Evolutionary conservation across 1,284 basidiomycete genomes (phyloP).

Genomic region (Apiotrichum gracile): DNA sequence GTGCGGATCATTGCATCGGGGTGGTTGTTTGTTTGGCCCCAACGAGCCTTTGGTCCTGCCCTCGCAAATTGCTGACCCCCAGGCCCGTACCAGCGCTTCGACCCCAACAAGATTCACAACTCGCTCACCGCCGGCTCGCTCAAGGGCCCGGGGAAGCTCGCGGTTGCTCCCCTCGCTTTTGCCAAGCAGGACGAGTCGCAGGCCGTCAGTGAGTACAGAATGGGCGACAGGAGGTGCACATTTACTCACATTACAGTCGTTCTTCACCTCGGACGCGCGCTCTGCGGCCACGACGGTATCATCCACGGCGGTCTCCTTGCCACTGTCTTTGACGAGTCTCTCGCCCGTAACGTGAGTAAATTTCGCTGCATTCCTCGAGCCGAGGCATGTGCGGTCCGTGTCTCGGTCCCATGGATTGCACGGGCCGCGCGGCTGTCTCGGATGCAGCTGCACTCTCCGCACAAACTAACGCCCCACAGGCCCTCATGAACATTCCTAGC

Average conservation of each 20-base stretch:
- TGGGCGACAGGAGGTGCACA: no score
- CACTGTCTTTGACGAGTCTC: conserved; percentile 79
- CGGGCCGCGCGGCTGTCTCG: neutral
- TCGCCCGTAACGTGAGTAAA: conserved; percentile 69
- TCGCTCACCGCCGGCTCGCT: conserved; percentile 78
- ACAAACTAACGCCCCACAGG: conserved; percentile 50
- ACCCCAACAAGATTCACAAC: conserved; percentile 65
- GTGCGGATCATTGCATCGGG: no score
- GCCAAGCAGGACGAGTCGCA: conserved; percentile 69
- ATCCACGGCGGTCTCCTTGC: conserved; percentile 88
- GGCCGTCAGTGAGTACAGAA: conserved; percentile 47
- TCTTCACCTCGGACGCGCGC: conserved; percentile 72
- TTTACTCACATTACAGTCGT: conserved; percentile 47
- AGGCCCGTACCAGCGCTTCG: conserved; percentile 62
- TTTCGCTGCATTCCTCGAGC: neutral
- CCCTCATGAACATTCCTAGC: conserved; percentile 74
- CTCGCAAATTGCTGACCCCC: conserved; percentile 44
- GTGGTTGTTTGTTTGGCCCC: no score
- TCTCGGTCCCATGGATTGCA: neutral
- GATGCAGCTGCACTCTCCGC: neutral
- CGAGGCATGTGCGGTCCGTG: neutral
- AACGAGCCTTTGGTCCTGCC: neutral
- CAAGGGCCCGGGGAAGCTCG: conserved; percentile 75
- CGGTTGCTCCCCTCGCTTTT: conserved; percentile 67
- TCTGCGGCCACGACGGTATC: conserved; percentile 89